These are phyloP conservation scores for Annulohypoxylon bovei DNA, from an alignment of 495 filamentous ascomycete species.

Conservation along the genomic window DNA sequence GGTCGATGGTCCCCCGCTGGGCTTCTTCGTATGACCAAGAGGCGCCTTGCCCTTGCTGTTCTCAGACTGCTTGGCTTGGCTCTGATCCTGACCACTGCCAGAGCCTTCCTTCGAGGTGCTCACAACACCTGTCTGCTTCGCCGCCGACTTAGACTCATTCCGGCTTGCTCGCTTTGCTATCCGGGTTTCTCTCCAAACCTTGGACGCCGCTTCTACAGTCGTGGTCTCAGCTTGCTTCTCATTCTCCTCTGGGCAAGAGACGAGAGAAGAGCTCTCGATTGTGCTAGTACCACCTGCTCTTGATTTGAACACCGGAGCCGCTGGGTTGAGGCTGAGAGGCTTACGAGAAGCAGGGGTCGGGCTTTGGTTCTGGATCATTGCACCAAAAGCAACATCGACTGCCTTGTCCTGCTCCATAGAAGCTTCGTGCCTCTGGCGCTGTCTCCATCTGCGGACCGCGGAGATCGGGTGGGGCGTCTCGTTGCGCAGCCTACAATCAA, in stretches of 20 bases:
- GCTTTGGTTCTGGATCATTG: too few species aligned
- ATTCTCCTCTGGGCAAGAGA: too few species aligned
- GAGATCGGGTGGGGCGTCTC: neutral
- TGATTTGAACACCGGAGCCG: neutral
- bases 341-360: neutral
- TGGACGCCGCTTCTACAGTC: neutral
- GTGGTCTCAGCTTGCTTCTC: too few species aligned
- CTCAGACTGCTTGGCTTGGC: neutral
- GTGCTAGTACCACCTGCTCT: too few species aligned
- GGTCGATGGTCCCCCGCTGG: neutral
- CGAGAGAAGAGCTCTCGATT: too few species aligned
- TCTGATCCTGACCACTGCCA: neutral
- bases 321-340: neutral
- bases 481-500: neutral
- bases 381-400: too few species aligned
- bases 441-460: neutral
- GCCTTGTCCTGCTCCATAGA: neutral
- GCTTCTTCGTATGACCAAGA: too few species aligned
- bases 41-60: neutral
- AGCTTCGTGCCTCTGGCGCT: too few species aligned
- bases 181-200: too few species aligned
- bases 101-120: neutral
- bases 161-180: too few species aligned
- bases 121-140: neutral
- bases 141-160: neutral